These are phyloP conservation scores for Waltiozyma sp. DNA, from an alignment of 1,139 yeast species.

Conservation along the genomic window DNA sequence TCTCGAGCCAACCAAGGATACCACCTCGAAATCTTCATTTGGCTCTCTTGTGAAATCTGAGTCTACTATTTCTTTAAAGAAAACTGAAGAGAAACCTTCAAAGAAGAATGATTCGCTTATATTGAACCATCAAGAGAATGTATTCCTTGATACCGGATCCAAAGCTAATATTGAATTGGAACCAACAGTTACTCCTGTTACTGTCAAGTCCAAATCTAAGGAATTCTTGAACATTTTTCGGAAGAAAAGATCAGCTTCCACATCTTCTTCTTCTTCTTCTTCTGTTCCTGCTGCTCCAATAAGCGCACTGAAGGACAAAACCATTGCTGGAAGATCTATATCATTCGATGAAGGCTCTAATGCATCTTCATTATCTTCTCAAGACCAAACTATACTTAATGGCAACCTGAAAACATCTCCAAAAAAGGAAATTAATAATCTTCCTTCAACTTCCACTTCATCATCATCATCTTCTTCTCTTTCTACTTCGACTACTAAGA, in stretches of 20 bases:
- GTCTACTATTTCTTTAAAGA: too few species aligned
- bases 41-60: too few species aligned
- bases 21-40: not conserved
- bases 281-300: constrained; percentile 1
- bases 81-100: not conserved
- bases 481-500: not conserved
- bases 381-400: not conserved
- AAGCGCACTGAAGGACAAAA: not conserved
- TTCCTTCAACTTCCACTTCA: not conserved
- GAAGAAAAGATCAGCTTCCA: constrained; percentile 12
- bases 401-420: constrained; percentile 2
- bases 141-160: not conserved
- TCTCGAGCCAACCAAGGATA: not conserved
- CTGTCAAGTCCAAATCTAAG: constrained; percentile 15
- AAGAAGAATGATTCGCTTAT: not conserved
- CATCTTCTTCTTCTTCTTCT: constrained; percentile 8
- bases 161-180: not conserved
- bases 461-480: not conserved
- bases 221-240: constrained; percentile 18
- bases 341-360: not conserved
- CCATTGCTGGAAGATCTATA: constrained; percentile 2
- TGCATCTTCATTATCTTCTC: not conserved
- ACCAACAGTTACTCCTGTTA: not conserved
- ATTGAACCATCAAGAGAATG: not conserved
- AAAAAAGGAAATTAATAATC: constrained; percentile 1